Evolutionary conservation across 2,329 filamentous ascomycete genomes (phyloP), one percentile per base, ranked within the genome.

Genomic region (Botrytis porri): DNA sequence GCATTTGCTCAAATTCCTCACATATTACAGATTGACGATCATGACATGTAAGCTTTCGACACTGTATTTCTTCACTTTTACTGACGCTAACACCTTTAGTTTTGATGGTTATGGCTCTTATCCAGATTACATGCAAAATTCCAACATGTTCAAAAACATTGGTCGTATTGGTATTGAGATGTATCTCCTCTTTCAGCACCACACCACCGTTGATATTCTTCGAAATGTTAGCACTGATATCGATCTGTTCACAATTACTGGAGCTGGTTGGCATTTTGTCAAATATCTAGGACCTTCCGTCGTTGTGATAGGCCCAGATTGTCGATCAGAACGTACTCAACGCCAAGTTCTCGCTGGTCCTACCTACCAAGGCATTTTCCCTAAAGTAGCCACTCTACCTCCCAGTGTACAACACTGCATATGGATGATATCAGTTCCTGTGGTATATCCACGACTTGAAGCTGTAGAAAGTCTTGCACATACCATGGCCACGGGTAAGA

Each of bases 41-140:
- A 98, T 82, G 96, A 99, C 78, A 98, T 99, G 94, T 97, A 86
- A 90, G 94, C 89, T 67, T 43, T 61, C 4, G 61, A 3, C 20
- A 25, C 14, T 7, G 8, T 63, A 14, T 29, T 18, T 18, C 48
- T 71, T 4, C 29, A 18, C n/a, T 16, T 12, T 60, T 54, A 39
- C 60, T 57, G n/a, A 4, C 72, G 59, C 75, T 78, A 71, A 77
- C 59, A 64, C 22, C 48, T 69, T n/a, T 1, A 66, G 94, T 73
- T 99, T 99, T 78, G 96, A 99, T 80, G 96, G 96, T 39, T 99
- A 96, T 78, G 96, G 96, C 43, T 97, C 94, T 1, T 99, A 98
- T 79, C 96, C 96, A 0, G 94, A 97, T 75, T 97, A 98, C 81
- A 98, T 99, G 95, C 96, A 99, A 81, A 93, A 93, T 77, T 98